phyloP scores from a whole-genome alignment of 495 filamentous ascomycete genomes.

The Platismatia glauca region DNA sequence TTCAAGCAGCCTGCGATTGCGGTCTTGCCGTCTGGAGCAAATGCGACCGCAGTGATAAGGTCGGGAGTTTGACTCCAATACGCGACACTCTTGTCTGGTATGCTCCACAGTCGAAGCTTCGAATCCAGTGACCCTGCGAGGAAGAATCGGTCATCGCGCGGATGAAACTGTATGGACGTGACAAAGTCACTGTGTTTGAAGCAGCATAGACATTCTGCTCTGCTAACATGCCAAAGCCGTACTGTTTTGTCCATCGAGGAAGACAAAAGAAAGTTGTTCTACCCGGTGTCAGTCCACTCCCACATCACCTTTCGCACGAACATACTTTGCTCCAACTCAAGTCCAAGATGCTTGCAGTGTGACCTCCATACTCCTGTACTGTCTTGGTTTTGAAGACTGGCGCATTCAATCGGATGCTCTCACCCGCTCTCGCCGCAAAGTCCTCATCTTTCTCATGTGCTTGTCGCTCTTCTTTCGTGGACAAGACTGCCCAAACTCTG shows the following conservation, averaged over 20 bases:
- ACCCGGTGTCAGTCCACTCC: conserved; percentile 18
- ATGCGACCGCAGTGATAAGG: conserved; percentile 86
- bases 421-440: conserved; percentile 38
- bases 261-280: conserved; percentile 94
- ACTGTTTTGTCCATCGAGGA: conserved; percentile 99
- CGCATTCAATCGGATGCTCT: conserved; percentile 59
- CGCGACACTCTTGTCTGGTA: conserved; percentile 90
- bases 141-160: conserved; percentile 92
- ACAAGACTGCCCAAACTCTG: conserved; percentile 83
- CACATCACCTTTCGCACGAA: not conserved
- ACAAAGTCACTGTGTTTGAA: conserved; percentile 98
- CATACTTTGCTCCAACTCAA: conserved; percentile 91
- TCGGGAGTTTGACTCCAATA: conserved; percentile 77
- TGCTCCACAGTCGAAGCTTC: conserved; percentile 91
- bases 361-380: conserved; percentile 69
- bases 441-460: conserved; percentile 64
- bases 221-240: conserved; percentile 82
- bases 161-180: conserved; percentile 90
- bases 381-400: conserved; percentile 83
- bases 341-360: conserved; percentile 80
- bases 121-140: conserved; percentile 87
- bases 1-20: conserved; percentile 83
- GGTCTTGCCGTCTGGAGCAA: conserved; percentile 84
- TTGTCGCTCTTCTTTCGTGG: conserved; percentile 68
- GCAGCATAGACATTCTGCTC: conserved; percentile 80